phyloP scores from a whole-genome alignment of 768 basidiomycete genomes.

The Termitomyces sp. region DNA sequence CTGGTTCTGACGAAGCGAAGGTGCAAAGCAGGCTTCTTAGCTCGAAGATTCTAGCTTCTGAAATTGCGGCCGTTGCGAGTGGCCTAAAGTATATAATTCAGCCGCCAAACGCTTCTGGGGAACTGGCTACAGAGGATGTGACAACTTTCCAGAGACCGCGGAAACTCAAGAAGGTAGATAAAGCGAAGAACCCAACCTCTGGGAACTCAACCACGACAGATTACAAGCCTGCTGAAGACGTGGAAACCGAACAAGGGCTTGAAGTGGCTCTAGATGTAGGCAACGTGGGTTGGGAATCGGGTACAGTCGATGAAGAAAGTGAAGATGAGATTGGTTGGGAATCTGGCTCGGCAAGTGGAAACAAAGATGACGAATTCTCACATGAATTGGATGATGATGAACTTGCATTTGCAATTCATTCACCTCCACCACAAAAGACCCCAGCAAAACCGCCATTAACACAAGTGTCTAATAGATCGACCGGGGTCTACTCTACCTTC shows the following conservation, averaged over 20 bases:
- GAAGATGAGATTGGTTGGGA: constrained; percentile 45
- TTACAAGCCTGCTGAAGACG: constrained; percentile 5
- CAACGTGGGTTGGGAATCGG: constrained; percentile 39
- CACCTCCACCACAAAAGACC: constrained; percentile 17
- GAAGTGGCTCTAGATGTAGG: constrained; percentile 20
- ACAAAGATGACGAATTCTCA: constrained; percentile 25
- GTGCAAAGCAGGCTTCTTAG: constrained; percentile 73
- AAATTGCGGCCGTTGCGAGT: constrained; percentile 48
- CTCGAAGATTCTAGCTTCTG: constrained; percentile 66
- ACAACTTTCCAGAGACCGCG: constrained; percentile 15
- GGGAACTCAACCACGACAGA: background rate
- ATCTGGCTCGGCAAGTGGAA: constrained; percentile 40
- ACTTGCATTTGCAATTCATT: constrained; percentile 23
- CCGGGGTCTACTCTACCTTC: constrained; percentile 54
- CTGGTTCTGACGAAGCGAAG: constrained; percentile 49
- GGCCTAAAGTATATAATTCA: constrained; percentile 42
- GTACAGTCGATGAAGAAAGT: constrained; percentile 31
- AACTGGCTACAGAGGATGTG: constrained; percentile 6
- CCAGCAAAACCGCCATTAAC: constrained; percentile 22
- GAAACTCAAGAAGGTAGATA: constrained; percentile 19
- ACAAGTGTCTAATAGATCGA: constrained; percentile 15
- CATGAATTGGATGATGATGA: constrained; percentile 28
- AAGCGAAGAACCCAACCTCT: constrained; percentile 11
- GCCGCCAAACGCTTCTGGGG: constrained; percentile 15
- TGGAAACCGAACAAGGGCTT: constrained; percentile 19